Evolutionary conservation across 352 stramenopile genomes (phyloP), one percentile per base, ranked within the genome.

Genomic region (Globisporangium barbulae): DNA sequence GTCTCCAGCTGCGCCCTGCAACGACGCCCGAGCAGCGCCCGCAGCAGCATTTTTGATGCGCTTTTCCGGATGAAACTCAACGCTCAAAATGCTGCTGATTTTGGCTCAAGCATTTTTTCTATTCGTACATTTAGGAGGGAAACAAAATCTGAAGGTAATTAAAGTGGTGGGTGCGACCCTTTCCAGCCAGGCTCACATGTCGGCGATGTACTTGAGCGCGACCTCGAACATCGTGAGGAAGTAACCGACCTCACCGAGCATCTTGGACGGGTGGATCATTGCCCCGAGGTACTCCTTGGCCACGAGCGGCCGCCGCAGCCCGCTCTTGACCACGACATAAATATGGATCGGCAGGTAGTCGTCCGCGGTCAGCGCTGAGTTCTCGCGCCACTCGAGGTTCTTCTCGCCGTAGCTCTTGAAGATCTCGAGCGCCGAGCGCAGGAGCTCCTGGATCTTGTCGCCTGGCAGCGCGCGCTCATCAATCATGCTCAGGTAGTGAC

Each of bases 151-250:
- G 39, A 25, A 15, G 50, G 50, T 57, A 42, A 57, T 55, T 25
- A 57, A 48, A 42, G 48, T 22, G 25, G 30, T 54, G 48, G 22
- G 48, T 41, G 35, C 35, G 10, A 41, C 22, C 21, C 12, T 19
- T 13, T 19, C 22, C 48, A 53, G 28, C 28, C 17, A n/a, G n/a
- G 4, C 10, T 59, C 39, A 90, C 78, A 91, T 91, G 59, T 94
- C 83, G 53, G 80, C 85, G 73, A 95, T 85, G 72, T 93, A 95
- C 72, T 95, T 84, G 68, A 95, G 76, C 37, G 86, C 86, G 66
- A 91, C 86, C 58, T 93, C 84, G 45, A 95, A 93, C 84, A 95
- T 92, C 37, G 86, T 95, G 60, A 95, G 80, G 64, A 92, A 91
- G 65, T 95, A 95, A 28, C 86, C 86, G 30, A 90, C 78, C 64